phyloP scores from a whole-genome alignment of 2,329 filamentous ascomycete genomes.

The Macrophomina phaseolina region DNA sequence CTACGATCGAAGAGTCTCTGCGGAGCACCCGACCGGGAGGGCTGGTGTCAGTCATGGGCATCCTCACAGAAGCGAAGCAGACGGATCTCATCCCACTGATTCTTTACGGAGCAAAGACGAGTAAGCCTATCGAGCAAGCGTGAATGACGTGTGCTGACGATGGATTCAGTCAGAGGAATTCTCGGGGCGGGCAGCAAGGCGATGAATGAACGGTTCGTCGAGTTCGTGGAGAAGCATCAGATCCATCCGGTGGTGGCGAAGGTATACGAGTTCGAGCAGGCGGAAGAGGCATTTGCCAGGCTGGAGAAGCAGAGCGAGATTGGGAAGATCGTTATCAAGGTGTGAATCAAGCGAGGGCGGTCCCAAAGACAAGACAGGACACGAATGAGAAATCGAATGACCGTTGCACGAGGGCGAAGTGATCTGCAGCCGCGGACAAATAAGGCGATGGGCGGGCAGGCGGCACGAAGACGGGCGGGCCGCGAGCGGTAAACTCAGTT shows the following conservation, averaged over 20 bases:
- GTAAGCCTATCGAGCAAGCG: conserved; percentile 13
- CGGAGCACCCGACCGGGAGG: conserved; percentile 54
- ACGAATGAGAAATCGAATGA: too few species aligned
- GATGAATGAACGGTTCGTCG: conserved; percentile 31
- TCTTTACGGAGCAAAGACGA: conserved; percentile 32
- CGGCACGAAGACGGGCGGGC: background rate
- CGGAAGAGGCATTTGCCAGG: conserved; percentile 32
- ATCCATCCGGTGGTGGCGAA: conserved; percentile 35
- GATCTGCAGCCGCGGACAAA: too few species aligned
- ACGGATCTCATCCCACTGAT: conserved; percentile 30
- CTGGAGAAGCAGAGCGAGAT: conserved; percentile 33
- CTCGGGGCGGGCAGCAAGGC: conserved; percentile 31
- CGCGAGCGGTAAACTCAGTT: too few species aligned
- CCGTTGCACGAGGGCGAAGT: too few species aligned
- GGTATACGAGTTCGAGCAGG: conserved; percentile 32
- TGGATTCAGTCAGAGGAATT: background rate
- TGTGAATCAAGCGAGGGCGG: background rate
- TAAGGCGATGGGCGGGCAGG: background rate
- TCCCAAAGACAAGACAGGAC: too few species aligned
- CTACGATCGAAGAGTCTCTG: conserved; percentile 54
- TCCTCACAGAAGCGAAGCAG: conserved; percentile 34
- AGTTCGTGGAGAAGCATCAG: conserved; percentile 32
- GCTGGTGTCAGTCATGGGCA: conserved; percentile 54
- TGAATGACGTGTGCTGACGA: background rate
- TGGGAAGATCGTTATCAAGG: conserved; percentile 35